These are phyloP conservation scores for Citeromyces matritensis DNA, from an alignment of 805 yeast species.

Conservation along the genomic window DNA sequence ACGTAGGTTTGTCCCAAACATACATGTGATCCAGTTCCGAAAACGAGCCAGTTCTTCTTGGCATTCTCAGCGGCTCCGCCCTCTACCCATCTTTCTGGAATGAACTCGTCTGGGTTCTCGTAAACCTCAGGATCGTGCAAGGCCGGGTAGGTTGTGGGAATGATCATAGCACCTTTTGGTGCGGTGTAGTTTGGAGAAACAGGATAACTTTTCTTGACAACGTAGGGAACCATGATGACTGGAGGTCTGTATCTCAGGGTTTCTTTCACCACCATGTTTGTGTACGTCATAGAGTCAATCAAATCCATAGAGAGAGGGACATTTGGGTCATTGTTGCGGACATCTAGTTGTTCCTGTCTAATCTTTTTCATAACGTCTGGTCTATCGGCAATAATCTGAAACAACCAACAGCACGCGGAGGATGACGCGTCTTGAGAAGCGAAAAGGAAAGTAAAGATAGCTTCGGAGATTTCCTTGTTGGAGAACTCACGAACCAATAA, in stretches of 20 bases:
- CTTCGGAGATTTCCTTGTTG: constrained; percentile 88
- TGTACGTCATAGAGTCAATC: constrained; percentile 78
- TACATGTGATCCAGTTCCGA: constrained; percentile 94
- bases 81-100: constrained; percentile 90
- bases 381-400: constrained; percentile 90
- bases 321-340: constrained; percentile 65
- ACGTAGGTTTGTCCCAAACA: constrained; percentile 94
- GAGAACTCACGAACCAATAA: constrained; percentile 67
- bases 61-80: constrained; percentile 65
- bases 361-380: constrained; percentile 80
- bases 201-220: constrained; percentile 77
- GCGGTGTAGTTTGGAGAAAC: constrained; percentile 74
- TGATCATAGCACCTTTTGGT: constrained; percentile 95
- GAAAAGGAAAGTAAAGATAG: constrained; percentile 88
- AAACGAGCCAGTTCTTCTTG: constrained; percentile 88
- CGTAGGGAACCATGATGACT: constrained; percentile 95
- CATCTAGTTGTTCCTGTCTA: constrained; percentile 80
- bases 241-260: constrained; percentile 93
- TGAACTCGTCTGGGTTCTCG: constrained; percentile 84
- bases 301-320: constrained; percentile 50
- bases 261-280: constrained; percentile 84
- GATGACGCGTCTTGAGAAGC: constrained; percentile 98
- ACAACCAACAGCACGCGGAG: constrained; percentile 94
- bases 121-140: constrained; percentile 96
- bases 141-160: constrained; percentile 91